Conservation (phyloP, 2,329 filamentous ascomycete genomes). For the Penicillium nordicum region DNA sequence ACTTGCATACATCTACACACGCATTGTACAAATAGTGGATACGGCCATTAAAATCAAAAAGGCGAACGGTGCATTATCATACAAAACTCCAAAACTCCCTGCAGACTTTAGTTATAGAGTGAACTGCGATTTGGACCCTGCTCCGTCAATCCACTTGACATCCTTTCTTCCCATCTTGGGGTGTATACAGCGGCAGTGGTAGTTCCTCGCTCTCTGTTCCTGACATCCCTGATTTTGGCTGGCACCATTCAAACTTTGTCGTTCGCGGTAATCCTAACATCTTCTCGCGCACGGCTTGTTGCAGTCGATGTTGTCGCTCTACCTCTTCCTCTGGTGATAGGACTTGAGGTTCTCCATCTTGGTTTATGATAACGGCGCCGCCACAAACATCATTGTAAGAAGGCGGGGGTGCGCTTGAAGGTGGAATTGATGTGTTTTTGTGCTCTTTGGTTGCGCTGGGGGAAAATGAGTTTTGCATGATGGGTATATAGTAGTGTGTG, state of each 20-base stretch:
- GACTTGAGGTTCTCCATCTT: constrained; percentile 23
- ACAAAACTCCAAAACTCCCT: background rate
- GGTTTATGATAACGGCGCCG: constrained; percentile 26
- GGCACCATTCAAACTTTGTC: constrained; percentile 19
- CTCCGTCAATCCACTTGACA: background rate
- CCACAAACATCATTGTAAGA: constrained; percentile 28
- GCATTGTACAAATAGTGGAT: constrained; percentile 8
- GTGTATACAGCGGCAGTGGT: constrained; percentile 4
- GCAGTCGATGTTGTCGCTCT: constrained; percentile 16
- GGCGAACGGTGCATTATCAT: constrained; percentile 3
- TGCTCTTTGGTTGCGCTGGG: background rate
- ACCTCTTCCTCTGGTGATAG: constrained; percentile 26
- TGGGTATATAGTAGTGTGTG: background rate
- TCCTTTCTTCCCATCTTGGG: background rate
- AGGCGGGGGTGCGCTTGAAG: background rate
- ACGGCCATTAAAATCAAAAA: constrained; percentile 3
- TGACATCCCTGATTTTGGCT: background rate
- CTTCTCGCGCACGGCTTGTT: constrained; percentile 23
- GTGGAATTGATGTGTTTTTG: background rate
- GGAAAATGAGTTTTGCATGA: background rate
- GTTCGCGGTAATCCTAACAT: constrained; percentile 25
- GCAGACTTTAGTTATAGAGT: background rate
- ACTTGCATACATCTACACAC: background rate
- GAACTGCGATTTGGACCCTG: background rate
- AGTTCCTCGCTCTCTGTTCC: background rate